Conservation (phyloP, 2,329 filamentous ascomycete species). For the Exophiala lecanii-corni region DNA sequence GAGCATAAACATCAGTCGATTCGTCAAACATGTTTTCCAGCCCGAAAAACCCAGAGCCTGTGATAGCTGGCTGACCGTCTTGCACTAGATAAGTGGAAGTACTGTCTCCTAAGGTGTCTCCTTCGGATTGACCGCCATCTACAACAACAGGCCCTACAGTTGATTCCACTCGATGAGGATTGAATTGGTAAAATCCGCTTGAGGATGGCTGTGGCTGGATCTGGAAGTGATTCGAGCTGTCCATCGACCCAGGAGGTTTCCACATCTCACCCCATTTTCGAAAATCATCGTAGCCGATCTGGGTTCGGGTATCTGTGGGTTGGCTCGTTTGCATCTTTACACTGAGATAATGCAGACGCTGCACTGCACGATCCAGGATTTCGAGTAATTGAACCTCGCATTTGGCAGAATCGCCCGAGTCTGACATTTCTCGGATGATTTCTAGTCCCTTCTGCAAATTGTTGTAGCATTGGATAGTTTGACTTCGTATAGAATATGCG, state of each 20-base stretch:
- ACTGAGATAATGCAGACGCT: conserved; percentile 43
- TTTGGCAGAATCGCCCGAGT: conserved; percentile 49
- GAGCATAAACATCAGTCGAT: neutral
- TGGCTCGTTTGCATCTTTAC: conserved; percentile 31
- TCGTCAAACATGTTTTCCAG: neutral
- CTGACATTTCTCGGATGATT: conserved; percentile 51
- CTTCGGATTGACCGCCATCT: neutral
- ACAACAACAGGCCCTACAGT: neutral
- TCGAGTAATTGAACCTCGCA: conserved; percentile 52
- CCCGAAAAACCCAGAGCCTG: conserved; percentile 2
- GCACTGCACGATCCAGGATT: conserved; percentile 47
- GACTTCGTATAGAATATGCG: conserved; percentile 37
- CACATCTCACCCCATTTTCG: conserved; percentile 2
- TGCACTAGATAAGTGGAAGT: neutral
- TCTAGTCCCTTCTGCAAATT: conserved; percentile 47
- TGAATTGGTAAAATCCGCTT: neutral
- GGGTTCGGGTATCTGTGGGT: neutral
- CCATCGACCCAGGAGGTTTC: neutral
- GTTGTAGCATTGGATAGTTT: conserved; percentile 41
- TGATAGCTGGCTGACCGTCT: neutral
- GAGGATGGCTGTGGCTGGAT: neutral
- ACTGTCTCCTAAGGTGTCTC: neutral
- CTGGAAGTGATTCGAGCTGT: too few species aligned
- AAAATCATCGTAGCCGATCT: conserved; percentile 4
- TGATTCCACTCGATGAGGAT: neutral